A percentile compares a stretch with the other conserved stretches of the same genome.
These are phyloP conservation scores for Tylopilus plumbeoviolaceoides DNA, from an alignment of 768 basidiomycete genomes.

Conservation along the genomic window DNA sequence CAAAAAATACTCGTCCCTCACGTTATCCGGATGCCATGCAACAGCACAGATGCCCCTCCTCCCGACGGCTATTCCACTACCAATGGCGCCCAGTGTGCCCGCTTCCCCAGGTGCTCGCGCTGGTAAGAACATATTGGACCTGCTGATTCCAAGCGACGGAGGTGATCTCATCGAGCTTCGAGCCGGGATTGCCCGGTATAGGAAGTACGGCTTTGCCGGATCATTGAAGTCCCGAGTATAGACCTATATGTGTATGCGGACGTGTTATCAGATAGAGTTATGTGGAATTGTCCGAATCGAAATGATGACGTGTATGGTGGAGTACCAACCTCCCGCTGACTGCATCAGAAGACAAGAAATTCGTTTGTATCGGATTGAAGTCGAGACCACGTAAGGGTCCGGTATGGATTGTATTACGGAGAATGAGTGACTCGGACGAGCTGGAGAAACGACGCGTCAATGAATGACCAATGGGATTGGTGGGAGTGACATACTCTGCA, in stretches of 20 bases:
- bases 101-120: conserved; percentile 84
- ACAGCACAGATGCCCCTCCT: conserved; percentile 95
- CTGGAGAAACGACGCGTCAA: conserved; percentile 31
- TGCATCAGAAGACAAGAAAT: conserved; percentile 85
- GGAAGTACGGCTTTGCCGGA: conserved; percentile 81
- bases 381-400: conserved; percentile 94
- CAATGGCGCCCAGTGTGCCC: conserved; percentile 61
- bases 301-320: conserved; percentile 13
- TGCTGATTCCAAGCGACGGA: conserved; percentile 95
- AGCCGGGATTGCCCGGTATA: conserved; percentile 69
- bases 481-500: conserved; percentile 52
- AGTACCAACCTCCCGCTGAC: conserved; percentile 77
- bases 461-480: conserved; percentile 12
- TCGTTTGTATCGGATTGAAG: conserved; percentile 87
- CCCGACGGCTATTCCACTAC: conserved; percentile 65
- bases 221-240: conserved; percentile 96
- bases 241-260: conserved; percentile 47
- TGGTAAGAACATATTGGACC: conserved; percentile 89
- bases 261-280: conserved; percentile 6
- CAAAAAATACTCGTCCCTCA: conserved; percentile 34
- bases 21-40: conserved; percentile 97
- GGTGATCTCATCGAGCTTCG: conserved; percentile 92
- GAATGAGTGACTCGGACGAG: conserved; percentile 64
- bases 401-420: conserved; percentile 81
- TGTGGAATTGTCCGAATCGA: conserved; percentile 7